These are phyloP conservation scores for Sphenostylis stenocarpa DNA, from an alignment of 306 rosid genomes.

Conservation along the genomic window DNA sequence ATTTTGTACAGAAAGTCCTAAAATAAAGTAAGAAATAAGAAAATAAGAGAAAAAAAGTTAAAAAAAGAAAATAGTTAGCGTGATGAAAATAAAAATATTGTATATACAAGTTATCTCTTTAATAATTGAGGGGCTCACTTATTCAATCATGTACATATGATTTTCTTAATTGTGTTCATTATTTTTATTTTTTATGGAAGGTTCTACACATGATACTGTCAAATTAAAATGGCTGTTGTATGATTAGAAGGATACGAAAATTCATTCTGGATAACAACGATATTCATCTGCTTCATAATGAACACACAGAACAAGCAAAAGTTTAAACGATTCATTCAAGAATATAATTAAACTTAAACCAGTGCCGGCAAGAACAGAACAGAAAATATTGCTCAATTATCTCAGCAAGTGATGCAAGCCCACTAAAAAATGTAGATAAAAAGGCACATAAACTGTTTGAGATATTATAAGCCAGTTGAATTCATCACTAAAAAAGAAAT, in stretches of 20 bases:
- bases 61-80: not conserved
- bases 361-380: not conserved
- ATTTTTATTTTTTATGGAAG: not conserved
- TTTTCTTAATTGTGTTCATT: not conserved
- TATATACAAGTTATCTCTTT: not conserved
- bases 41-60: not conserved
- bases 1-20: not conserved
- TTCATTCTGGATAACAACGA: not conserved
- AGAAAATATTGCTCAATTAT: not conserved
- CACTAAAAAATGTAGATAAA: constrained; percentile 13
- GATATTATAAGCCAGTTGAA: constrained; percentile 39
- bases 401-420: constrained; percentile 38
- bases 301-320: not conserved
- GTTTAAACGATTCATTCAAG: constrained; percentile 19
- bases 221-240: not conserved
- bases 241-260: not conserved
- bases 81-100: not conserved
- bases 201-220: not conserved
- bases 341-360: not conserved
- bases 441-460: constrained; percentile 1
- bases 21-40: not conserved
- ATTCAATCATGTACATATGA: not conserved
- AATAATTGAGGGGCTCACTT: not conserved
- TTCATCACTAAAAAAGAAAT: not conserved
- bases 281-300: constrained; percentile 18